phyloP scores from a whole-genome alignment of 2,329 filamentous ascomycete genomes.

The Fusarium staphyleae region DNA sequence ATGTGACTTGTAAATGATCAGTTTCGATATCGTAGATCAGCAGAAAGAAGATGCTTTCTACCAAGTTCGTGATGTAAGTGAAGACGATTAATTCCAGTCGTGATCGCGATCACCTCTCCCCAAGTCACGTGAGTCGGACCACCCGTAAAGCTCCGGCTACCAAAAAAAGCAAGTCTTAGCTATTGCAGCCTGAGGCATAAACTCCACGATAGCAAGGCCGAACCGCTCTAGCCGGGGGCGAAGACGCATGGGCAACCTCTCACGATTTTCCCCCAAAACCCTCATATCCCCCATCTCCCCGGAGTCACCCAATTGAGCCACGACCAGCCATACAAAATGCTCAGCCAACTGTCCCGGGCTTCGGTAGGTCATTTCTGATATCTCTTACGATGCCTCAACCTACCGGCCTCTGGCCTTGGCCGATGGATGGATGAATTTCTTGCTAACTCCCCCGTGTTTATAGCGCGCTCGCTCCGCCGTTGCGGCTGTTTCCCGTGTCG shows the following conservation, averaged over 20 bases:
- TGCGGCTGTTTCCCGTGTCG: constrained; percentile 57
- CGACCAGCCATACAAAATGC: constrained; percentile 59
- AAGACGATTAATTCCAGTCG: not conserved
- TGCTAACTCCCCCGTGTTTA: constrained; percentile 33
- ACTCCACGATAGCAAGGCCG: constrained; percentile 25
- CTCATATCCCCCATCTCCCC: constrained; percentile 43
- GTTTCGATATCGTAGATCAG: not conserved
- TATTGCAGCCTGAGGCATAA: constrained; percentile 32
- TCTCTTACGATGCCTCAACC: too few relatives aligned
- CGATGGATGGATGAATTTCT: too few relatives aligned
- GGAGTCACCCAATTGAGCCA: constrained; percentile 56
- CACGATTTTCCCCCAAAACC: constrained; percentile 52
- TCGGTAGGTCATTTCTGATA: constrained; percentile 53
- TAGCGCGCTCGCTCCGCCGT: constrained; percentile 61
- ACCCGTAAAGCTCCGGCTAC: constrained; percentile 28
- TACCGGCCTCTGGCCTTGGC: too few relatives aligned
- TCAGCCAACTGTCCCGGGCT: constrained; percentile 62
- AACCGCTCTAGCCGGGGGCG: constrained; percentile 40
- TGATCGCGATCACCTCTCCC: constrained; percentile 4
- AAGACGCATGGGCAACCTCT: constrained; percentile 42
- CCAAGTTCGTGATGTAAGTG: not conserved
- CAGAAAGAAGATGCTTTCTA: not conserved
- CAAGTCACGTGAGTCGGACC: constrained; percentile 6
- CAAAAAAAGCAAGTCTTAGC: not conserved
- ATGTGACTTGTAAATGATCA: too few relatives aligned